phyloP scores from a whole-genome alignment of 805 yeast species.

The Pichia thaimueangensis region DNA sequence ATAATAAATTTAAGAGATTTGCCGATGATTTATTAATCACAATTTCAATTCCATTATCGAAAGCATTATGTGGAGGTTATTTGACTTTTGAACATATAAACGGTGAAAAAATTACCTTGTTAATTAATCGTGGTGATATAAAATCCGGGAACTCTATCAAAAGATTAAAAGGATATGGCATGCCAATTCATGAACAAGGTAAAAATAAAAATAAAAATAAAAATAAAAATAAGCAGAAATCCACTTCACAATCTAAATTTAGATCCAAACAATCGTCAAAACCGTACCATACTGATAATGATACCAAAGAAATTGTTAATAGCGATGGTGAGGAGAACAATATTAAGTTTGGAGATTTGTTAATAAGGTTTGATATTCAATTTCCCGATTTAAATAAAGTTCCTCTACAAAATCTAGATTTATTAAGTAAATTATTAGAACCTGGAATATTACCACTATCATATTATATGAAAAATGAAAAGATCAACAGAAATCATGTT shows the following conservation, averaged over 20 bases:
- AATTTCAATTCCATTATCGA: constrained; percentile 17
- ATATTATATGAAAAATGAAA: too few species aligned
- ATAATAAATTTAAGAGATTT: constrained; percentile 32
- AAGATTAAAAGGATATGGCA: constrained; percentile 42
- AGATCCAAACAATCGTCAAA: too few species aligned
- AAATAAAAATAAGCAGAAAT: neutral
- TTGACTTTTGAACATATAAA: constrained; percentile 32
- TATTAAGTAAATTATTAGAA: constrained; percentile 17
- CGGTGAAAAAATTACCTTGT: constrained; percentile 33
- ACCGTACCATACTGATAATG: neutral
- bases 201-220: neutral
- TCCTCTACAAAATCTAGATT: constrained; percentile 29
- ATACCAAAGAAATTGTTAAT: too few species aligned
- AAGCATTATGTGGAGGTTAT: constrained; percentile 25
- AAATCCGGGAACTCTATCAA: constrained; percentile 40
- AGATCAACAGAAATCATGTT: too few species aligned
- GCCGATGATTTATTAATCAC: constrained; percentile 20
- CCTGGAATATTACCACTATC: too few species aligned
- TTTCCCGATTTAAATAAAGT: constrained; percentile 47
- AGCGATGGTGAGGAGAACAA: constrained; percentile 5
- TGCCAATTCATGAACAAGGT: constrained; percentile 41
- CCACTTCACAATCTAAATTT: too few species aligned
- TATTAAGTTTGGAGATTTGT: constrained; percentile 43
- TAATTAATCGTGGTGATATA: constrained; percentile 45
- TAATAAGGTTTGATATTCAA: constrained; percentile 49